Evolutionary conservation across 176 grass and related monocot species (phyloP).

Genomic region (Leersia perrieri): DNA sequence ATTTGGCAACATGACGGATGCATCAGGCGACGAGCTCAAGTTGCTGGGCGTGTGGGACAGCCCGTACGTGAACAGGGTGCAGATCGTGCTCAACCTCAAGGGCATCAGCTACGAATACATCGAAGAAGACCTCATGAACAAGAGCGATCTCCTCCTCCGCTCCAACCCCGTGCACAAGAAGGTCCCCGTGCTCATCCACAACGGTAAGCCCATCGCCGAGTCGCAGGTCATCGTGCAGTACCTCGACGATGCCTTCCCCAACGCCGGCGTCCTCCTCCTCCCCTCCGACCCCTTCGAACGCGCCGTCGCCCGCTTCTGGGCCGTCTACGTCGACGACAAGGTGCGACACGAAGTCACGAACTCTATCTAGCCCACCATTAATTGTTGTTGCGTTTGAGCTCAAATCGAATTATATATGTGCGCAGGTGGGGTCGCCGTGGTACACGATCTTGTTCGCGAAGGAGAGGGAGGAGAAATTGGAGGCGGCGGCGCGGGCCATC

Average conservation of each 20-base stretch:
- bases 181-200: slow-evolving; percentile 70
- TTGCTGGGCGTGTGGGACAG: slow-evolving; percentile 13
- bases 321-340: slow-evolving; percentile 66
- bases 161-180: slow-evolving; percentile 63
- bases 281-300: slow-evolving; percentile 40
- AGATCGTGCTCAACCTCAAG: slow-evolving; percentile 46
- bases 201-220: slow-evolving; percentile 38
- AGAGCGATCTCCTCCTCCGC: slow-evolving; percentile 49
- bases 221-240: slow-evolving; percentile 64
- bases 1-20: neutral
- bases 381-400: neutral
- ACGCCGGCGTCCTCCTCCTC: slow-evolving; percentile 23
- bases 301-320: slow-evolving; percentile 58
- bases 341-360: neutral
- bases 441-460: slow-evolving; percentile 34
- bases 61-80: slow-evolving; percentile 20
- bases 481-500: neutral
- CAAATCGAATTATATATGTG: neutral
- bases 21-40: slow-evolving; percentile 20
- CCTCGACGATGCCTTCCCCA: slow-evolving; percentile 50
- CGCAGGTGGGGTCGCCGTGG: slow-evolving; percentile 33
- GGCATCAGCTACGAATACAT: slow-evolving; percentile 52
- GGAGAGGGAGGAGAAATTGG: slow-evolving; percentile 24
- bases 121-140: slow-evolving; percentile 47
- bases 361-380: neutral